A percentile compares a stretch with the other conserved stretches of the same genome.
Conservation (phyloP, 768 basidiomycete species). For the Mycena latifolia region DNA sequence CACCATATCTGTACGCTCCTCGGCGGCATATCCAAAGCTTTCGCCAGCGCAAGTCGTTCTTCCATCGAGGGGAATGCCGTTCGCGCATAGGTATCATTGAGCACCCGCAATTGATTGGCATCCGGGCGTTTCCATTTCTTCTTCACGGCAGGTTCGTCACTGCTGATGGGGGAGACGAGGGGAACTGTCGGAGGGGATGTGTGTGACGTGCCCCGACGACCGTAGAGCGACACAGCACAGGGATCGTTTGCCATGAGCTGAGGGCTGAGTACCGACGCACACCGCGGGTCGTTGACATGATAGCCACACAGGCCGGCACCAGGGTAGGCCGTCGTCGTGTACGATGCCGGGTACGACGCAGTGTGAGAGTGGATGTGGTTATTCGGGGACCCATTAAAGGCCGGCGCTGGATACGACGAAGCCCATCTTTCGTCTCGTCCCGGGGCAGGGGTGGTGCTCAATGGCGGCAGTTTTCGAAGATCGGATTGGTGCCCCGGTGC, state of each 20-base stretch:
- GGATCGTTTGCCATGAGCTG: conserved; percentile 45
- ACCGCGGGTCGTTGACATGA: conserved; percentile 39
- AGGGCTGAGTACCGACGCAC: conserved; percentile 12
- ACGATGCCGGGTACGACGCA: conserved; percentile 69
- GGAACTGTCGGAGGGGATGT: conserved; percentile 54
- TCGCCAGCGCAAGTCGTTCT: conserved; percentile 83
- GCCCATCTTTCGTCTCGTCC: conserved; percentile 63
- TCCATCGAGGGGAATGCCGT: conserved; percentile 92
- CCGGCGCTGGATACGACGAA: conserved; percentile 51
- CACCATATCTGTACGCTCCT: conserved; percentile 92
- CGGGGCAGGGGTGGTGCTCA: conserved; percentile 56
- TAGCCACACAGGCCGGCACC: conserved; percentile 56
- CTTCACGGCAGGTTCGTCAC: conserved; percentile 81
- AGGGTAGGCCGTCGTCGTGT: conserved; percentile 60
- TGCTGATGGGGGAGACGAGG: conserved; percentile 59
- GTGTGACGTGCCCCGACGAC: conserved; percentile 47
- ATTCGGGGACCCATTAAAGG: conserved; percentile 50
- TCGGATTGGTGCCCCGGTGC: conserved; percentile 62
- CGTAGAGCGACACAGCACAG: conserved; percentile 59
- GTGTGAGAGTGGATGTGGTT: conserved; percentile 72
- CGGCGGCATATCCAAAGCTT: conserved; percentile 84
- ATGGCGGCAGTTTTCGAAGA: conserved; percentile 71
- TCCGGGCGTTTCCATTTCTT: conserved; percentile 92
- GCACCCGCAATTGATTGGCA: conserved; percentile 80
- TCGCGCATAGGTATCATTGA: conserved; percentile 84